Evolutionary conservation across 345 rosid genomes (phyloP), one percentile per base, ranked within the genome.

Genomic region (Eucalyptus urophylla): DNA sequence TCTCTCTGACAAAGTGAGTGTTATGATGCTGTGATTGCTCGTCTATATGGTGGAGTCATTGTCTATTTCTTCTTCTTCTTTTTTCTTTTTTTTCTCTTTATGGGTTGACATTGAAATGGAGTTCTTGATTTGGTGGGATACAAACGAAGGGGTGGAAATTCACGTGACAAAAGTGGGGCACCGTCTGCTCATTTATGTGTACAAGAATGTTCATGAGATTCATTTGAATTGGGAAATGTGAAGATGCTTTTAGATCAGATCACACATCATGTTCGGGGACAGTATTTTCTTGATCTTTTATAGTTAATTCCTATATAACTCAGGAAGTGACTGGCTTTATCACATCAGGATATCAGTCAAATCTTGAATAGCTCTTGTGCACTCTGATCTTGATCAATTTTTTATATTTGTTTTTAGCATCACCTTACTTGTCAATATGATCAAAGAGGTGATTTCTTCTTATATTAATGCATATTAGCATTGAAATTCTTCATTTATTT

Each of bases 291-390:
- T 37, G 47, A 76, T 76, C 83, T 69, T 69, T 69, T 17, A 10
- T 1, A 76, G 85, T 11, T 40, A 6, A 40, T 21, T 37, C 1
- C 0, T 76, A 40, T 37, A 25, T 76, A 4, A 40, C 47, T 40
- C 8, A 0, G 16, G 27, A 21, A 40, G 27, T 22, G 0, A 40
- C 9, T 7, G 3, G 14, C 16, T 76, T 76, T 40, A 33, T 76
- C 8, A 13, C 40, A 29, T 21, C 47, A 0, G 0, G 15, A 11
- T 40, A 40, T 4, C 9, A 76, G 0, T 22, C 15, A 21, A 76
- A 76, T 37, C 47, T 76, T 11, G 15, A 21, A 76, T 22, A 11
- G 43, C 8, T 76, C 1, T 76, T 76, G 16, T 4, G 2, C 47
- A 4, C 47, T 76, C 1, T 40, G 8, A 76, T 40, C 47, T 76